Conservation (phyloP, 2,329 filamentous ascomycete genomes). For the Annulohypoxylon truncatum region DNA sequence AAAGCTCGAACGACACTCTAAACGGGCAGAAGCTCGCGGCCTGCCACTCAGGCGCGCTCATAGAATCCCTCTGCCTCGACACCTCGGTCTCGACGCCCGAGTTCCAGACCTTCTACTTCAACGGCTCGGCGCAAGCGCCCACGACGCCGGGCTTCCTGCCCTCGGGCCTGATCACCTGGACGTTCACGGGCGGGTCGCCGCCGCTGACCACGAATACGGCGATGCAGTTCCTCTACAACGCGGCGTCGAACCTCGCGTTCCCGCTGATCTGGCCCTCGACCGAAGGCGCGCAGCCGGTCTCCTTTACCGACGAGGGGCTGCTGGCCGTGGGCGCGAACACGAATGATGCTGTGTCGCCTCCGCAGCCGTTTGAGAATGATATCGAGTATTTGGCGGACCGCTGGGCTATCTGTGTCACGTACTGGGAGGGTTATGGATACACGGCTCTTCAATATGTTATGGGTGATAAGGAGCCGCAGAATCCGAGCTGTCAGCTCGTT, state of each 20-base stretch:
- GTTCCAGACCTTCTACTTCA: conserved; percentile 40
- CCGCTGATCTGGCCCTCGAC: conserved; percentile 34
- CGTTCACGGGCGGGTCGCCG: conserved; percentile 27
- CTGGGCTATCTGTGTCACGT: conserved; percentile 39
- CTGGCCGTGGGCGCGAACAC: conserved; percentile 34
- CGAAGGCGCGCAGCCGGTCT: conserved; percentile 17
- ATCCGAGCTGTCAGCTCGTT: conserved; percentile 39
- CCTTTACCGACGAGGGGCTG: conserved; percentile 32
- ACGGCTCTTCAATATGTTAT: conserved; percentile 40
- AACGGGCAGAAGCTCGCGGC: conserved; percentile 36
- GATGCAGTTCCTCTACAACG: conserved; percentile 37
- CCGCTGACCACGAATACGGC: conserved; percentile 29
- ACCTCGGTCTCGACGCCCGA: background rate
- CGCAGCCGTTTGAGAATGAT: conserved; percentile 30
- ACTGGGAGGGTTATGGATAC: conserved; percentile 39
- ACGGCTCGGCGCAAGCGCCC: conserved; percentile 23
- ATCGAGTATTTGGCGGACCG: conserved; percentile 33
- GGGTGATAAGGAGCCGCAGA: conserved; percentile 36
- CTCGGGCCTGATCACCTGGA: conserved; percentile 36
- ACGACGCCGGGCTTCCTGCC: conserved; percentile 17
- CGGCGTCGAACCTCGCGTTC: conserved; percentile 39
- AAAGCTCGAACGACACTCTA: conserved; percentile 35
- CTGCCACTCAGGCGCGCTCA: conserved; percentile 37
- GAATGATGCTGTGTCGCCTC: conserved; percentile 36
- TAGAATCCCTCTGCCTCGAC: conserved; percentile 39